Conservation (phyloP, 352 stramenopile species). For the Thalassiosira hispida region DNA sequence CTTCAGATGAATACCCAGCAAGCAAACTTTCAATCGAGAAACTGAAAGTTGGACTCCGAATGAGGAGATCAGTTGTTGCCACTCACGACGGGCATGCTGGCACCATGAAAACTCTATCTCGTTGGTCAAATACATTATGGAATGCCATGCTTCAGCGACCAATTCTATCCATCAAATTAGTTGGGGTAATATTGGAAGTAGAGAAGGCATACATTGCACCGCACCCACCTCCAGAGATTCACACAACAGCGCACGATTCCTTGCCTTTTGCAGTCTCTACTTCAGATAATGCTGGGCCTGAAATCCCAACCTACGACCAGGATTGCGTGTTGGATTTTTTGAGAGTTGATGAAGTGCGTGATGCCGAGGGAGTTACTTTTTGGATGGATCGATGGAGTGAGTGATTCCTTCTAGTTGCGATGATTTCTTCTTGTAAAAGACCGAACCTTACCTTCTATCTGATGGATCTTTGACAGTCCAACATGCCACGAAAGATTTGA, state of each 20-base stretch:
- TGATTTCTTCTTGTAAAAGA: neutral
- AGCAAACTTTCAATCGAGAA: conserved; percentile 36
- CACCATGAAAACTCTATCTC: neutral
- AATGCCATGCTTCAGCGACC: conserved; percentile 27
- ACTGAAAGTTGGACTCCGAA: conserved; percentile 27
- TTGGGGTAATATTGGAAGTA: conserved; percentile 42
- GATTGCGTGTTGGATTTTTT: conserved; percentile 44
- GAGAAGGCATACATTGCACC: conserved; percentile 67
- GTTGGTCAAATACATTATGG: neutral
- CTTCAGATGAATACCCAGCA: conserved; percentile 27
- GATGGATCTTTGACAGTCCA: neutral
- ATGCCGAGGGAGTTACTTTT: conserved; percentile 51
- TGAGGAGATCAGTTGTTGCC: neutral
- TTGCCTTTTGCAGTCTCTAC: conserved; percentile 19
- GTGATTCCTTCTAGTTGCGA: conserved; percentile 4
- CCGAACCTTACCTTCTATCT: too few relatives aligned
- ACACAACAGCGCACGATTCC: neutral
- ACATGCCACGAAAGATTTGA: neutral
- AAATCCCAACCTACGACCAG: conserved; percentile 58
- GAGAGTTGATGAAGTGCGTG: conserved; percentile 28
- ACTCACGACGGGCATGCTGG: neutral
- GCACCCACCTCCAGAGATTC: conserved; percentile 30
- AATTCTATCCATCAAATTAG: conserved; percentile 46
- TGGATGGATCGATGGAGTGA: conserved; percentile 59
- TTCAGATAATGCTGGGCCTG: conserved; percentile 13